Evolutionary conservation across 371 early-diverging fungal species (phyloP), one percentile per base, ranked within the genome.

Genomic region (Nematocida ironsii): DNA sequence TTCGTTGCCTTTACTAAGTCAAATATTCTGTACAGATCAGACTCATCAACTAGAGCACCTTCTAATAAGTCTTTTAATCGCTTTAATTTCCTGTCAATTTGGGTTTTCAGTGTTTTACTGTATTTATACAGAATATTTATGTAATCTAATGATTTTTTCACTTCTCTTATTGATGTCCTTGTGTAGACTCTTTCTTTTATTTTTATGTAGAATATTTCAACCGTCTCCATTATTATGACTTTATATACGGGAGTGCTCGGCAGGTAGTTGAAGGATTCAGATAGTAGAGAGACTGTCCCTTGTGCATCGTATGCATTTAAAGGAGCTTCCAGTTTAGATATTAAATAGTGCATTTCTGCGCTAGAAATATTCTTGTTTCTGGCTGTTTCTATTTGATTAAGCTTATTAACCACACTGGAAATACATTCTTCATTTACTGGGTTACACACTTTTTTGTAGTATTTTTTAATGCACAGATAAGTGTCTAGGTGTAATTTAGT

Each of bases 401-500:
- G 54, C 27, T 47, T 39, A 16, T 16, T 44, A 4, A 74, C 4
- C 6, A 23, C 56, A 11, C 45, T 45, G 11, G 11, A 11, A 52
- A 74, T 6, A 16, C 5, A 33, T n/a, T n/a, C 23, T 9, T 23
- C 40, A 23, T 62, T 40, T 60, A 9, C 44, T 18, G 42, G n/a
- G 1, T 4, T 55, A 11, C 18, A 39, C 16, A 48, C 6, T 48
- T 42, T 62, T 45, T 39, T 66, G 67, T 64, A 74, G 42, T 62
- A 47, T 40, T 27, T 69, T 44, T 60, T 69, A 4, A 62, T 62
- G 71, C 68, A 58, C 0, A 78, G 48, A 33, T 48, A 68, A 18
- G 60, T 6, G 7, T 33, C 52, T 23, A 78, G 62, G 42, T 78
- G 80, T 45, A 78, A 5, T 39, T 13, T 48, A 9, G 57, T 39